phyloP scores from a whole-genome alignment of 805 yeast genomes.

The Starmerella floricola region DNA sequence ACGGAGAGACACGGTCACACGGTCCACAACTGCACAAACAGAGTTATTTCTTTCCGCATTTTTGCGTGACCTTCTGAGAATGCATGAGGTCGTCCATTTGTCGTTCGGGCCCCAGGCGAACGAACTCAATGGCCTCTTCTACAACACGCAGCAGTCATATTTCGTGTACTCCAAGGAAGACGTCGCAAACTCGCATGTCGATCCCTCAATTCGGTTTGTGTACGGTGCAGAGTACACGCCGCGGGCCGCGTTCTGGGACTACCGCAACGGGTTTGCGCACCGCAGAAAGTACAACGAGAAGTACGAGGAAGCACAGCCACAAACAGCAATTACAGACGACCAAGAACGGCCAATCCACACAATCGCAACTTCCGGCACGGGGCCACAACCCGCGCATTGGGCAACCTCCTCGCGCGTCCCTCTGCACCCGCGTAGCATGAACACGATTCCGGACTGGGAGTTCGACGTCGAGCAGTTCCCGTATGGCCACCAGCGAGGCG shows the following conservation, averaged over 20 bases:
- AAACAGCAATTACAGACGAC: not conserved
- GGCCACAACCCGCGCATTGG: too few relatives aligned
- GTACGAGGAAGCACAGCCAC: constrained; percentile 5
- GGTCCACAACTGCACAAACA: too few relatives aligned
- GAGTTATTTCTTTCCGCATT: too few relatives aligned
- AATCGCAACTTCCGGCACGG: too few relatives aligned
- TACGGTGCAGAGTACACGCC: constrained; percentile 59
- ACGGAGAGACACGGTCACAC: too few relatives aligned
- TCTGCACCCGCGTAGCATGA: constrained; percentile 48
- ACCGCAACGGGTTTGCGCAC: constrained; percentile 60
- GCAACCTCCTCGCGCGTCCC: too few relatives aligned
- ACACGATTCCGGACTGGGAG: constrained; percentile 49
- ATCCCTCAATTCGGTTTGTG: constrained; percentile 39
- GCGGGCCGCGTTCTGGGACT: constrained; percentile 70
- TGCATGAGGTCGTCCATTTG: constrained; percentile 65
- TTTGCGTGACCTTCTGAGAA: too few relatives aligned
- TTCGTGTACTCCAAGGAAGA: constrained; percentile 38
- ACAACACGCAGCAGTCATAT: constrained; percentile 63
- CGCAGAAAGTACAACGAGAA: constrained; percentile 6
- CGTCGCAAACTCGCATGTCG: constrained; percentile 26
- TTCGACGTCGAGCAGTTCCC: constrained; percentile 27
- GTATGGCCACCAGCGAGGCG: constrained; percentile 28
- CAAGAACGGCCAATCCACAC: constrained; percentile 24
- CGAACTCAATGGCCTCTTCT: constrained; percentile 67
- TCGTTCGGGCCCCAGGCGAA: constrained; percentile 64